A percentile compares a stretch with the other conserved stretches of the same genome.
These are phyloP conservation scores for Sinapis alba DNA, from an alignment of 441 rosid genomes.

Conservation along the genomic window DNA sequence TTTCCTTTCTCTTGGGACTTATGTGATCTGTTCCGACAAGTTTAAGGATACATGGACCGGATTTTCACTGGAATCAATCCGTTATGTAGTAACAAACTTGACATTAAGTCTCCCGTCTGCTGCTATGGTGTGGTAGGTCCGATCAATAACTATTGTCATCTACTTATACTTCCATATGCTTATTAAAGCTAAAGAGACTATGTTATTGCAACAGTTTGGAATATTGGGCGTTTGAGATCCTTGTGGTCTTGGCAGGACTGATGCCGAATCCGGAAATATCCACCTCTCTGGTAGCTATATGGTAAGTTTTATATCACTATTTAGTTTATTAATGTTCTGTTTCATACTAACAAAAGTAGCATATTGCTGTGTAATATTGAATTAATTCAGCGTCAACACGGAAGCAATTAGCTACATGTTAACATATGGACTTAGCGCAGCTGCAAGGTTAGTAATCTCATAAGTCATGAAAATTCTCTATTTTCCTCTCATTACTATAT, in stretches of 20 bases:
- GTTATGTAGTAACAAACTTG: conserved; percentile 44
- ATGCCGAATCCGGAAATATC: conserved; percentile 61
- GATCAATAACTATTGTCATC: neutral
- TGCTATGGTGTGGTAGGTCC: conserved; percentile 80
- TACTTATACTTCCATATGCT: neutral
- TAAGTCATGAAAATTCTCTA: neutral
- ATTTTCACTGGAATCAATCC: conserved; percentile 51
- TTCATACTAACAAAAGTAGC: neutral
- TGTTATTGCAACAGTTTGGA: conserved; percentile 55
- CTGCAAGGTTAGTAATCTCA: conserved; percentile 53
- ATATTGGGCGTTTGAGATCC: conserved; percentile 73
- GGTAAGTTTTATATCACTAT: conserved; percentile 38
- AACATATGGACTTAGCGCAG: conserved; percentile 64
- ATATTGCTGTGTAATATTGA: neutral
- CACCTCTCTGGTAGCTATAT: conserved; percentile 72
- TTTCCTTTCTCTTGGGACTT: conserved; percentile 44
- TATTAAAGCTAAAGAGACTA: conserved; percentile 8
- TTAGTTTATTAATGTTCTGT: neutral
- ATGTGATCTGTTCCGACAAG: conserved; percentile 49
- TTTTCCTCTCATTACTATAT: neutral
- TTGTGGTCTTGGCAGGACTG: conserved; percentile 72
- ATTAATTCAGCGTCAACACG: conserved; percentile 53
- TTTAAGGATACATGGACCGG: conserved; percentile 74
- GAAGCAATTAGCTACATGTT: conserved; percentile 65
- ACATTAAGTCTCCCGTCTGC: conserved; percentile 83